Evolutionary conservation across 2,329 filamentous ascomycete species (phyloP), one percentile per base, ranked within the genome.

Genomic region (Colletotrichum noveboracense): DNA sequence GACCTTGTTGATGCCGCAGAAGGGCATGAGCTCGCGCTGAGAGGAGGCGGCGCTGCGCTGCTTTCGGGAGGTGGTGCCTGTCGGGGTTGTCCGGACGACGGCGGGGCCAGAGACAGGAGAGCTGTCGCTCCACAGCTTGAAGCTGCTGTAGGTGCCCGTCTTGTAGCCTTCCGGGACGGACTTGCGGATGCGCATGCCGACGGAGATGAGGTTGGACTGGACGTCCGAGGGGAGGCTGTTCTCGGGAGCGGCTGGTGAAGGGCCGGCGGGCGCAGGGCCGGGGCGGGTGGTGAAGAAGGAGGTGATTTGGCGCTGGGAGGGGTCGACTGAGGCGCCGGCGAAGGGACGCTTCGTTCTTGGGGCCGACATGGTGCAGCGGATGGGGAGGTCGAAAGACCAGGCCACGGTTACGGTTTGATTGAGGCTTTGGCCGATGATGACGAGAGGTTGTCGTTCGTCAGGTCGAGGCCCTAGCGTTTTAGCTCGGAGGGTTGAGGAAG

Each of bases 131-230:
- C 89, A 92, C 26, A 92, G 84, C 62, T 88, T 86, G 81, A 91
- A 92, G 76, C 83, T 84, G 81, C 88, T 86, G 68, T 82, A 80
- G 77, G 83, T 84, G 71, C 90, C 90, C 3, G 95, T 98, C 87
- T 98, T 97, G 89, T 98, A 98, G 75, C 96, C 96, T 83, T 98
- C 96, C 1, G 95, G 94, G 9, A 98, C 94, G 13, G 94, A 94
- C 87, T 98, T 98, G 82, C 96, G 94, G 66, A 98, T 91, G 28
- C 96, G 93, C 96, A 98, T 98, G 80, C 96, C 96, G 78, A 98
- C 96, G 80, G 91, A 95, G 56, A 98, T 89, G n/a, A 98, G 92
- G 77, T 94, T 94, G 43, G 96, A 90, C 84, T 98, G 95, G 36
- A 97, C 89, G 9, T 88, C 88, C 28, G 89, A 84, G 2, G 95